Percentiles rank a stretch among this genome's conserved stretches.
These are phyloP conservation scores for Francoa sonchifolia DNA, from an alignment of 441 rosid species.

Conservation along the genomic window DNA sequence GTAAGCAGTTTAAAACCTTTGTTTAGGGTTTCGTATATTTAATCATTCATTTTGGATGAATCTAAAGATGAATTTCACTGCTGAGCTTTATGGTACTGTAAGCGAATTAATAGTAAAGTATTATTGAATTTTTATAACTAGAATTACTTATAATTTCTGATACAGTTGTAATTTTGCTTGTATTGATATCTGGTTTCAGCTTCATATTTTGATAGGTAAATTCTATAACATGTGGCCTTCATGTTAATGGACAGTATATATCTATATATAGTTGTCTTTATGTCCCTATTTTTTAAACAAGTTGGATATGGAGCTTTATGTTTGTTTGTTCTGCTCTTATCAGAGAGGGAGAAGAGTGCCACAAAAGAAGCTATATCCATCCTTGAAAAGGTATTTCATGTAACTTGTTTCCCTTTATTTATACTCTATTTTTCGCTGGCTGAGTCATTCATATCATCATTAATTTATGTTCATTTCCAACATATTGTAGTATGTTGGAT, in stretches of 20 bases:
- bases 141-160: no score
- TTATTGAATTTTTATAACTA: no score
- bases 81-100: no score
- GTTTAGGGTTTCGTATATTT: no score
- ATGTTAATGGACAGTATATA: not conserved
- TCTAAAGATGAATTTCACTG: no score
- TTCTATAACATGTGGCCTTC: not conserved
- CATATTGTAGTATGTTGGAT: constrained; percentile 39
- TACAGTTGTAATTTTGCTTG: constrained; percentile 1
- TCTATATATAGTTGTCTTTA: not conserved
- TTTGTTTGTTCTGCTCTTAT: constrained; percentile 5
- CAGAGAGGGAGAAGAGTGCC: constrained; percentile 87
- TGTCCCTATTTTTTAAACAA: not conserved
- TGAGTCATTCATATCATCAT: no score
- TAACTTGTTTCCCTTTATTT: not conserved
- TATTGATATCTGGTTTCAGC: not conserved
- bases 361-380: constrained; percentile 74
- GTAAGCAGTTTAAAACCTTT: not conserved
- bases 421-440: no score
- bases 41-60: no score
- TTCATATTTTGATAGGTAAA: not conserved
- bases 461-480: no score
- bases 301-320: no score
- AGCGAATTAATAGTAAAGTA: no score
- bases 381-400: constrained; percentile 40